Conservation (phyloP, 2,329 filamentous ascomycete genomes). For the Talaromyces sp. region DNA sequence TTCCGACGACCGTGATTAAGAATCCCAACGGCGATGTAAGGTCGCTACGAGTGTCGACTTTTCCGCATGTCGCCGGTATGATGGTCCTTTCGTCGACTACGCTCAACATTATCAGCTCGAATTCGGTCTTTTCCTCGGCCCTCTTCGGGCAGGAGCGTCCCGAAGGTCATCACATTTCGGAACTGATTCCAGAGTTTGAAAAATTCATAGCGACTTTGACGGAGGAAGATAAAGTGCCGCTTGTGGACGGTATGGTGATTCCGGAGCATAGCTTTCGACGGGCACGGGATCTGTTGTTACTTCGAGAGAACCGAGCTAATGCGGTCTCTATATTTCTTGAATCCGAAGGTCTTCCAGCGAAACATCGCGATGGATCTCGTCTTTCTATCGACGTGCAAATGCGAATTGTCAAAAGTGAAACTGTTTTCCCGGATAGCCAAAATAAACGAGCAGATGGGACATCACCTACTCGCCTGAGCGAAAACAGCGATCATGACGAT, state of each 20-base stretch:
- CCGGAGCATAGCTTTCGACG: slow-evolving; percentile 94
- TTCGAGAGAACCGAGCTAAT: slow-evolving; percentile 79
- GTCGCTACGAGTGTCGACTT: slow-evolving; percentile 82
- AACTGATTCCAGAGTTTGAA: slow-evolving; percentile 83
- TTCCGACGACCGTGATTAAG: slow-evolving; percentile 78
- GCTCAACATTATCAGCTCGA: slow-evolving; percentile 83
- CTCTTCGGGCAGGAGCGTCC: slow-evolving; percentile 86
- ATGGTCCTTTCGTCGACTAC: slow-evolving; percentile 80
- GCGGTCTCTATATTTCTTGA: slow-evolving; percentile 74
- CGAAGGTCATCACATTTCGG: slow-evolving; percentile 73
- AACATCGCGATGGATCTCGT: slow-evolving; percentile 84
- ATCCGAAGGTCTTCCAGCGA: slow-evolving; percentile 78
- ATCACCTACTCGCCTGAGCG: slow-evolving; percentile 25
- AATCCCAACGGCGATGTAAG: slow-evolving; percentile 57
- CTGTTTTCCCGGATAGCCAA: slow-evolving; percentile 56
- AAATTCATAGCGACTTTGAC: slow-evolving; percentile 75
- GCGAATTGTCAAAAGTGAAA: slow-evolving; percentile 89
- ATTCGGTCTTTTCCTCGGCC: slow-evolving; percentile 88
- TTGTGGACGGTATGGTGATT: slow-evolving; percentile 92
- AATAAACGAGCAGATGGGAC: slow-evolving; percentile 62
- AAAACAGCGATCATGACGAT: slow-evolving; percentile 28
- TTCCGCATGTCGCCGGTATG: slow-evolving; percentile 96
- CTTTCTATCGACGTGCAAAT: slow-evolving; percentile 95
- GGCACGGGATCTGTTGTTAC: slow-evolving; percentile 76
- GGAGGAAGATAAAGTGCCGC: slow-evolving; percentile 77